Base-by-base conservation (phyloP, 2,329 filamentous ascomycete species). In the Colletotrichum karsti region DNA sequence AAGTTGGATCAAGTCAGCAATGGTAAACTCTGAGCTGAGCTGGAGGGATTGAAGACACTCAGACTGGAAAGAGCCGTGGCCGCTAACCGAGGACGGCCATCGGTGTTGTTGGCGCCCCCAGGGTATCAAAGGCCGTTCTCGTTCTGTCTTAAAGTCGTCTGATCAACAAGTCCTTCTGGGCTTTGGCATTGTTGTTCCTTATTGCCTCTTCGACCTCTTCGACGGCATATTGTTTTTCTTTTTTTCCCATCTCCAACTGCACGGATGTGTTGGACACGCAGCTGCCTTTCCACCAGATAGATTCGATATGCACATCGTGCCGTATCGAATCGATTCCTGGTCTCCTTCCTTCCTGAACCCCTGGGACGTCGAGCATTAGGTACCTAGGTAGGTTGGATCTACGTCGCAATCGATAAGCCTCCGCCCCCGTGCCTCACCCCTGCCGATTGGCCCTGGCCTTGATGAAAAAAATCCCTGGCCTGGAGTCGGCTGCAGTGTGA, bases 381-480 rank as follows among this genome's bases (percentile, higher is more conserved):
- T 35, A 15, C 18, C 26, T 24, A n/a, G n/a, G n/a, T n/a, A n/a
- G n/a, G n/a, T n/a, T n/a, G n/a, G n/a, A n/a, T n/a, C n/a, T 6
- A 46, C 53, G 60, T 54, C 44, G 53, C 46, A 54, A 57, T 50
- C 60, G 64, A 59, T 46, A 64, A 64, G 64, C 44, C 64, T 54
- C 64, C 60, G 44, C 53, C 64, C 60, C 37, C 60, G 44, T 53
- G 44, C 35, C 28, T 30, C 7, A 12, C 59, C 59, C 50, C 51
- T 62, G 48, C 64, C 63, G 59, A 58, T 53, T 64, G 64, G 51
- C 58, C 24, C 22, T n/a, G n/a, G 39, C 12, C 28, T 37, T 54
- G 44, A n/a, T 41, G 30, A 15, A 50, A 50, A 50, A 26, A 42
- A 22, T 48, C 54, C 60, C 64, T 60, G 64, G 64, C 53, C 13